These are phyloP conservation scores for Conidiobolus incongruus DNA, from an alignment of 371 early-diverging fungal species.

Conservation along the genomic window DNA sequence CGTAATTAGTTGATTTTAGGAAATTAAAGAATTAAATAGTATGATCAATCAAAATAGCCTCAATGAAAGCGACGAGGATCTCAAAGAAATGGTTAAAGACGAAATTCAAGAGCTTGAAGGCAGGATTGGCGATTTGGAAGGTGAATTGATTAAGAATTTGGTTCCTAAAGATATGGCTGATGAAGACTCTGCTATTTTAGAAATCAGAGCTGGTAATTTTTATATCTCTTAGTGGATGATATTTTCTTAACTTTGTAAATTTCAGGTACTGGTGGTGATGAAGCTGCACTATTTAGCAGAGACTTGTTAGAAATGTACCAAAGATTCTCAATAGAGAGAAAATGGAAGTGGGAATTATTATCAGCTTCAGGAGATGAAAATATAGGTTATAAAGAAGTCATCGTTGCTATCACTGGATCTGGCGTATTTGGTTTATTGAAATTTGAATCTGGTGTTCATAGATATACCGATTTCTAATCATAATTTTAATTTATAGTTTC, in stretches of 20 bases:
- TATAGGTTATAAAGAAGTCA: constrained; percentile 23
- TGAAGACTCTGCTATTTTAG: constrained; percentile 46
- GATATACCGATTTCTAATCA: constrained; percentile 9
- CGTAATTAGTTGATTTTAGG: no score
- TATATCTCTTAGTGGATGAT: neutral
- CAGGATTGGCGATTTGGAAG: constrained; percentile 14
- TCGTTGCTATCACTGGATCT: constrained; percentile 15
- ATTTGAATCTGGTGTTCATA: constrained; percentile 63
- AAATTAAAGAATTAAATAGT: constrained; percentile 12
- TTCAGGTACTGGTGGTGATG: constrained; percentile 56
- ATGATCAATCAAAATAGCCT: constrained; percentile 12
- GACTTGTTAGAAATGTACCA: constrained; percentile 63
- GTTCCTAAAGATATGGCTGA: constrained; percentile 40
- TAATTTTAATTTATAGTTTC: no score
- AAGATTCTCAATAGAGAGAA: constrained; percentile 25
- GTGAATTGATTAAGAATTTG: constrained; percentile 18
- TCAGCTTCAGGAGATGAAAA: constrained; percentile 18
- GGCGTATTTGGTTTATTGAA: constrained; percentile 51
- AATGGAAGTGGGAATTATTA: constrained; percentile 46
- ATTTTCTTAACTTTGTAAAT: neutral
- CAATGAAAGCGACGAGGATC: constrained; percentile 10
- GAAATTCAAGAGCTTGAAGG: constrained; percentile 16
- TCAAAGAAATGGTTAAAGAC: constrained; percentile 27
- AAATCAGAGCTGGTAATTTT: constrained; percentile 37
- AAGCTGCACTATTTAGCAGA: constrained; percentile 51